Base-by-base conservation (phyloP, 805 yeast genomes). In the Suhomyces sp. region DNA sequence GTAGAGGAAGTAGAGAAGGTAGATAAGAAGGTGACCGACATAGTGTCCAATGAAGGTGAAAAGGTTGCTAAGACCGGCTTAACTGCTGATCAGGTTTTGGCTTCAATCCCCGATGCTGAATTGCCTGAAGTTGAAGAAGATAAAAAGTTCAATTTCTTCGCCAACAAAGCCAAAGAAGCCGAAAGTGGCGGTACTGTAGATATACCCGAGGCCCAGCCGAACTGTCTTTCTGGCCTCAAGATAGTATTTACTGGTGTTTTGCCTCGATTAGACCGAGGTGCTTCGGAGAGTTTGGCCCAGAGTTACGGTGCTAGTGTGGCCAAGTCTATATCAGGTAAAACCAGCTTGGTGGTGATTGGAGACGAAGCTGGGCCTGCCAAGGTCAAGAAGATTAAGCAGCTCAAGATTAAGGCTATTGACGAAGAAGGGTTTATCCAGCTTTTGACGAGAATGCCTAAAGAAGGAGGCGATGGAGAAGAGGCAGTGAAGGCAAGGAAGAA, bases 301-400 rank as follows among this genome's bases (percentile, higher is more conserved):
- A 78, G 80, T 56, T 90, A 93, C 62, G 99, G 99, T 13, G 99
- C 97, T 3, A 85, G 85, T 60, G 96, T 93, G 15, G 89, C 96
- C 4, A 84, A 89, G 59, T 81, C 96, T 0, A 86, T 93, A 22
- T 87, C 94, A 51, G 83, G 89, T 9, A 89, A 86, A 61, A 94
- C 99, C 0, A 81, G 90, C 21, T 76, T 91, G 44, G 96, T 93
- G 2, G 97, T 94, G 1, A 76, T 94, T 27, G 99, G 99, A 6
- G 90, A 80, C 48, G 97, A 94, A 58, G 98, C 99, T 2, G 99
- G 99, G 0, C 97, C 98, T 2, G 84, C 90, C n/a, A 94, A 94
- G 68, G 83, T 94, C 43, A 82, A 82, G 60, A 89, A 85, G 62
- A 93, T 96, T 57, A 85, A 82, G 60, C 81, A 83, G 48, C 73